A percentile compares a stretch with the other conserved stretches of the same genome.
Evolutionary conservation across 2,329 filamentous ascomycete species (phyloP).

Genomic region (Colletotrichum simmondsii): DNA sequence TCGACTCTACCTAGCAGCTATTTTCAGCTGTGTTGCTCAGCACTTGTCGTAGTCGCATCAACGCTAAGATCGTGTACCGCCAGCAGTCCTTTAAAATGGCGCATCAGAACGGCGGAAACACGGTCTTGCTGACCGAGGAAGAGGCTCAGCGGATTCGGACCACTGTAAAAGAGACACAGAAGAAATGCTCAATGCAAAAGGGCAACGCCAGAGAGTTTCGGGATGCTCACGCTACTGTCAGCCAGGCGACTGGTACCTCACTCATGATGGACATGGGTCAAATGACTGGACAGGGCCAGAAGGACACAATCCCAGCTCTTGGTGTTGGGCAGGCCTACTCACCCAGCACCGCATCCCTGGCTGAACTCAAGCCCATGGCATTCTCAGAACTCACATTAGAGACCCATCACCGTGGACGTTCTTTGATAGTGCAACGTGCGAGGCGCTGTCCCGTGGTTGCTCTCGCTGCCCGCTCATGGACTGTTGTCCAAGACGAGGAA

Average conservation of each 20-base stretch:
- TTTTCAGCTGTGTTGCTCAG: neutral
- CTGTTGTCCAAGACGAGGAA: constrained; percentile 42
- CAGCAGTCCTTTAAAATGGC: neutral
- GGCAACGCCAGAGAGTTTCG: constrained; percentile 28
- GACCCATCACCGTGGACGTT: constrained; percentile 43
- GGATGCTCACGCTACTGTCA: constrained; percentile 23
- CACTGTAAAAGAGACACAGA: constrained; percentile 36
- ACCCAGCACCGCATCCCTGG: constrained; percentile 37
- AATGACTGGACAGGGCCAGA: constrained; percentile 33
- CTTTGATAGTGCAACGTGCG: constrained; percentile 40
- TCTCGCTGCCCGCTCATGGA: constrained; percentile 42
- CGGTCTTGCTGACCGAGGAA: constrained; percentile 44
- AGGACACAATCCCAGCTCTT: constrained; percentile 43
- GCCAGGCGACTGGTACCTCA: constrained; percentile 35
- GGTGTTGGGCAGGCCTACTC: constrained; percentile 40
- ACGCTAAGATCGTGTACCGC: neutral
- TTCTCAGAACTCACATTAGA: constrained; percentile 41
- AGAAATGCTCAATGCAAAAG: constrained; percentile 37
- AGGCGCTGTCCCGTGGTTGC: constrained; percentile 39
- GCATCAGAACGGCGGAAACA: constrained; percentile 35
- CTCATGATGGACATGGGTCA: constrained; percentile 47
- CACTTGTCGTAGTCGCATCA: neutral
- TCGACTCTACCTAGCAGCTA: neutral
- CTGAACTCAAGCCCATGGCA: constrained; percentile 39
- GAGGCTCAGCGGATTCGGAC: constrained; percentile 43